Conservation (phyloP, 2,329 filamentous ascomycete genomes). For the Chaetomiaceae sp. region DNA sequence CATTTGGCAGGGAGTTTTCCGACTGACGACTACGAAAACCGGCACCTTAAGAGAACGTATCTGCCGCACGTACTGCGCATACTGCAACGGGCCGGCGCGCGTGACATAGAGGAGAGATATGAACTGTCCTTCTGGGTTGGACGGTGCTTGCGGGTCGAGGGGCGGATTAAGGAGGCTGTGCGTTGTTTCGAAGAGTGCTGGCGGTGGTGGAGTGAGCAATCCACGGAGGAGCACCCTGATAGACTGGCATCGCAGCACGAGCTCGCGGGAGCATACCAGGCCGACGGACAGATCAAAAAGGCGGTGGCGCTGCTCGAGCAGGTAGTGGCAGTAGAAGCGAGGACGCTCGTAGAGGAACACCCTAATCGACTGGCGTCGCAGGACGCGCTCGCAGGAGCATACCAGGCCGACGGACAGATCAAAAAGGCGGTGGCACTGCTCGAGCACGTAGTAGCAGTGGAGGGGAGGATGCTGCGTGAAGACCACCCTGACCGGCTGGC, state of each 20-base stretch:
- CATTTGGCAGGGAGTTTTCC: constrained; percentile 16
- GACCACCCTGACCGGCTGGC: constrained; percentile 20
- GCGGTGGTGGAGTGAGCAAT: constrained; percentile 4
- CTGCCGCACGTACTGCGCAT: constrained; percentile 26
- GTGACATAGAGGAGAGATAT: constrained; percentile 16
- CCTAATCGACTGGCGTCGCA: no score
- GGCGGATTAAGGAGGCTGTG: constrained; percentile 17
- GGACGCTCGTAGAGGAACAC: constrained; percentile 14
- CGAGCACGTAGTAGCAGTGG: constrained; percentile 22
- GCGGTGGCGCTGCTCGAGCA: constrained; percentile 23
- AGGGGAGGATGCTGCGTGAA: background rate
- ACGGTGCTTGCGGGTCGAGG: constrained; percentile 17
- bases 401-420: background rate
- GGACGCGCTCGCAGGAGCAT: constrained; percentile 9
- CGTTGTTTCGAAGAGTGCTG: constrained; percentile 9
- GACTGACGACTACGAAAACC: constrained; percentile 10
- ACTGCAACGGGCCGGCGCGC: constrained; percentile 17
- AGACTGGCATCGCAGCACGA: constrained; percentile 2
- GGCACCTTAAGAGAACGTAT: constrained; percentile 23
- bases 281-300: constrained; percentile 21
- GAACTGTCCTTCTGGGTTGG: constrained; percentile 21
- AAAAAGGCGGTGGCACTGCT: constrained; percentile 14
- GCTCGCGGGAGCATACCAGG: constrained; percentile 9
- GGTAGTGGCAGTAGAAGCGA: constrained; percentile 18
- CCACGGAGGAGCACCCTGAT: constrained; percentile 7